These are phyloP conservation scores for Lactarius akahatsu DNA, from an alignment of 768 basidiomycete genomes.

Conservation along the genomic window DNA sequence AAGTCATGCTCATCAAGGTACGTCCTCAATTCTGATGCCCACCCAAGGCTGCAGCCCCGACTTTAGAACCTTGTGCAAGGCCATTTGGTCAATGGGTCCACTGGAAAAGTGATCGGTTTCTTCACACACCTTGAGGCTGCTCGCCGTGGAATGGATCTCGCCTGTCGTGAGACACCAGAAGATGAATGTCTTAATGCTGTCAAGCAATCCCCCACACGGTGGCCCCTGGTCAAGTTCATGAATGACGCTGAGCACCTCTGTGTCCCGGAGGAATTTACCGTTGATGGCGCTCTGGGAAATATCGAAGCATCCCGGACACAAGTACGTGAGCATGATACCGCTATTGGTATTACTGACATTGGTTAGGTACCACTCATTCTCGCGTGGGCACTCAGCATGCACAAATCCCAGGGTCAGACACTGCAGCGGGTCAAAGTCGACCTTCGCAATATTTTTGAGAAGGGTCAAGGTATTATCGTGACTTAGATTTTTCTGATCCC, in stretches of 20 bases:
- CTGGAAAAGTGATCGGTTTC: constrained; percentile 56
- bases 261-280: constrained; percentile 59
- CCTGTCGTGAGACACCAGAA: neutral
- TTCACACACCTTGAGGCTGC: constrained; percentile 47
- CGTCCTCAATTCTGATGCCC: neutral
- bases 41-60: neutral
- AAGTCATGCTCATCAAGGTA: constrained; percentile 83
- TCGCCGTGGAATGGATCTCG: constrained; percentile 26
- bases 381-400: constrained; percentile 86
- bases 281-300: constrained; percentile 56
- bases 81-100: constrained; percentile 65
- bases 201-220: constrained; percentile 32
- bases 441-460: constrained; percentile 72
- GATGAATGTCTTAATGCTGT: neutral
- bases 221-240: constrained; percentile 64
- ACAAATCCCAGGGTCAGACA: constrained; percentile 92
- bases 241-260: constrained; percentile 48
- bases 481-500: neutral
- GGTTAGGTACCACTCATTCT: constrained; percentile 57
- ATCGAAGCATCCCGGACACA: constrained; percentile 61
- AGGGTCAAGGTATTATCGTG: constrained; percentile 59
- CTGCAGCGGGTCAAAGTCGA: constrained; percentile 81
- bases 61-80: constrained; percentile 67
- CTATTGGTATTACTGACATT: neutral
- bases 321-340: constrained; percentile 38